These are phyloP conservation scores for Xylaria intraflava DNA, from an alignment of 495 filamentous ascomycete genomes.

Conservation along the genomic window DNA sequence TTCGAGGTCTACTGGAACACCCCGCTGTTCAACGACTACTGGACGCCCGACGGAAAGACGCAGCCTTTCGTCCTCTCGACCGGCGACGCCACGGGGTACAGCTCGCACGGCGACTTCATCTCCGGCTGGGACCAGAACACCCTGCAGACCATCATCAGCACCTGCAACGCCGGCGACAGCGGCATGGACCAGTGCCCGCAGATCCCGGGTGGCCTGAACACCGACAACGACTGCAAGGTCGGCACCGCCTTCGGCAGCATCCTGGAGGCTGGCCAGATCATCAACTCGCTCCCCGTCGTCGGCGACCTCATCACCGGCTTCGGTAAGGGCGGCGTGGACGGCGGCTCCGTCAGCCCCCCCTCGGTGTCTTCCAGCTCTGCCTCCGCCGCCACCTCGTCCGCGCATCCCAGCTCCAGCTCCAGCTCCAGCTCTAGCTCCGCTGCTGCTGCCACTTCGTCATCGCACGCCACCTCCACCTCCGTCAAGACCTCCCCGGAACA, in stretches of 20 bases:
- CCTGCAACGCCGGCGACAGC: slow-evolving; percentile 48
- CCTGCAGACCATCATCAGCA: slow-evolving; percentile 56
- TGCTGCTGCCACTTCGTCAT: slow-evolving; percentile 7
- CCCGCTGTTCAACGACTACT: slow-evolving; percentile 46
- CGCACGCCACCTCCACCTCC: no score
- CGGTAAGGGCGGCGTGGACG: slow-evolving; percentile 26
- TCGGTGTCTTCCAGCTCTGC: slow-evolving; percentile 8
- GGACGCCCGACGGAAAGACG: slow-evolving; percentile 48
- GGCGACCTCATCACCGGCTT: slow-evolving; percentile 40
- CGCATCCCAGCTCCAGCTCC: slow-evolving; percentile 14
- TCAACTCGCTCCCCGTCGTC: slow-evolving; percentile 52
- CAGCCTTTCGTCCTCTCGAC: slow-evolving; percentile 61
- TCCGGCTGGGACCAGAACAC: slow-evolving; percentile 61
- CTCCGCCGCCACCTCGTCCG: slow-evolving; percentile 4
- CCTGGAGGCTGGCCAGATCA: slow-evolving; percentile 20
- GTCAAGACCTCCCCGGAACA: slow-evolving; percentile 4
- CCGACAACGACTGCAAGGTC: slow-evolving; percentile 42
- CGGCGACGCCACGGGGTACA: slow-evolving; percentile 52
- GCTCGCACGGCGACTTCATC: slow-evolving; percentile 64
- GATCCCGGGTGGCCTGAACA: slow-evolving; percentile 36
- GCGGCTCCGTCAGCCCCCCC: slow-evolving; percentile 18
- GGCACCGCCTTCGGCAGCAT: slow-evolving; percentile 32
- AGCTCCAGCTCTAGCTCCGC: slow-evolving; percentile 38
- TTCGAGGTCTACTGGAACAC: slow-evolving; percentile 63
- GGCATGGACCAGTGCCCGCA: slow-evolving; percentile 52